phyloP scores from a whole-genome alignment of 768 basidiomycete genomes.

The Trametes sanguinea region DNA sequence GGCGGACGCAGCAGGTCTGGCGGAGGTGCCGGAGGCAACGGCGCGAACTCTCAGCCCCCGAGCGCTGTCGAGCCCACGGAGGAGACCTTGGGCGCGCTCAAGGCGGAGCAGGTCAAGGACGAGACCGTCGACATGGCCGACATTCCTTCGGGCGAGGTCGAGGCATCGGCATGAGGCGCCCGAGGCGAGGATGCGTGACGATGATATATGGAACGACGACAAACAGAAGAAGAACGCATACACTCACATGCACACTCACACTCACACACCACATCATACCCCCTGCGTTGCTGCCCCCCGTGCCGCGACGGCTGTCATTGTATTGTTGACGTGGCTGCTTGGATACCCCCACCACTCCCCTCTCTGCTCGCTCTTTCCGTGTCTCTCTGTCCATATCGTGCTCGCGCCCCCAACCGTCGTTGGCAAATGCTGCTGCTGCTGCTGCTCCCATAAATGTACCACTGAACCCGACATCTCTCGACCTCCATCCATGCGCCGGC shows the following conservation, averaged over 20 bases:
- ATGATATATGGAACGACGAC: conserved; percentile 6
- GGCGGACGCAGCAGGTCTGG: conserved; percentile 49
- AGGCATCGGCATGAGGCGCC: conserved; percentile 25
- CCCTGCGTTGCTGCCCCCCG: conserved; percentile 17
- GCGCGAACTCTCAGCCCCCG: conserved; percentile 37
- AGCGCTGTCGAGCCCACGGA: conserved; percentile 34
- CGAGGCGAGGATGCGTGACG: background rate
- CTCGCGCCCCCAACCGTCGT: conserved; percentile 14
- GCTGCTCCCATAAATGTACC: conserved; percentile 17
- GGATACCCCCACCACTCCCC: conserved; percentile 27
- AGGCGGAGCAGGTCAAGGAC: conserved; percentile 33
- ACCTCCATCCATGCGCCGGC: too few species aligned
- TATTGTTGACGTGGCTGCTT: conserved; percentile 22
- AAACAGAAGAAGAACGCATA: conserved; percentile 1
- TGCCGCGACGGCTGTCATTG: conserved; percentile 12
- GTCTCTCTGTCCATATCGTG: conserved; percentile 18
- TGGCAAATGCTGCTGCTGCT: conserved; percentile 2
- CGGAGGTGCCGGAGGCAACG: conserved; percentile 41
- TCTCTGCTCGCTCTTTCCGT: background rate
- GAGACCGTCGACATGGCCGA: conserved; percentile 35
- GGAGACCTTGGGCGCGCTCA: conserved; percentile 4
- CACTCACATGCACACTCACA: too few species aligned
- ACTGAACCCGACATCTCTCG: conserved; percentile 1
- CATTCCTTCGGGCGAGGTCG: conserved; percentile 32
- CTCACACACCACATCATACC: conserved; percentile 13